These are phyloP conservation scores for Boletellus ananiceps DNA, from an alignment of 768 basidiomycete genomes.

Conservation along the genomic window DNA sequence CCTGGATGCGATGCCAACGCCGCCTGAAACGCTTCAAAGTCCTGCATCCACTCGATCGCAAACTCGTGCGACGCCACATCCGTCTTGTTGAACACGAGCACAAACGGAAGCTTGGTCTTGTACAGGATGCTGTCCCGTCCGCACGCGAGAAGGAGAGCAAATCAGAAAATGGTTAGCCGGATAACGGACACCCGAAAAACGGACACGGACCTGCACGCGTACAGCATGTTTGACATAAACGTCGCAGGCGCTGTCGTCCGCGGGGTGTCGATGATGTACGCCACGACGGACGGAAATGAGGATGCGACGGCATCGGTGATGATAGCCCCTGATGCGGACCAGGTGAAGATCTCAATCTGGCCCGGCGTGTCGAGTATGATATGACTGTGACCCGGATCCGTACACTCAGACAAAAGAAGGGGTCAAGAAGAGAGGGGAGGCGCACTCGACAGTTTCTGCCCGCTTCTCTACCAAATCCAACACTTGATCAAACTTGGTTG, in stretches of 20 bases:
- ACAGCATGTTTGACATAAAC: constrained; percentile 99
- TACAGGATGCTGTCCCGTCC: constrained; percentile 72
- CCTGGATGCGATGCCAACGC: constrained; percentile 72
- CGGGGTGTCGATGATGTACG: constrained; percentile 97
- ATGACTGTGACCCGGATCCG: constrained; percentile 51
- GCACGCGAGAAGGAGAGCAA: neutral
- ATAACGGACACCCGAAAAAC: neutral
- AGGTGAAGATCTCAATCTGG: constrained; percentile 99
- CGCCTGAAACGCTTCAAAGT: constrained; percentile 92
- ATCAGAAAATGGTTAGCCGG: neutral
- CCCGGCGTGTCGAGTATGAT: constrained; percentile 96
- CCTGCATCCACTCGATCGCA: constrained; percentile 96
- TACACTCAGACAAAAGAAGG: neutral
- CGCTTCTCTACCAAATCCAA: constrained; percentile 87
- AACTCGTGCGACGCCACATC: constrained; percentile 89
- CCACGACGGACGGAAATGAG: constrained; percentile 88
- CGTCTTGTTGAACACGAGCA: constrained; percentile 98
- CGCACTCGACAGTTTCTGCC: constrained; percentile 83
- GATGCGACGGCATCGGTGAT: constrained; percentile 97
- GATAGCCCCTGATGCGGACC: constrained; percentile 98
- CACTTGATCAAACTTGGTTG: constrained; percentile 98
- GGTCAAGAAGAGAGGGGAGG: constrained; percentile 6
- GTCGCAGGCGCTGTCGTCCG: constrained; percentile 92
- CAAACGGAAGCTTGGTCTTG: constrained; percentile 96
- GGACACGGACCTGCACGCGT: constrained; percentile 81